Base-by-base conservation (phyloP, 129 eudicot species). In the Rutidosis leptorrhynchoides region DNA sequence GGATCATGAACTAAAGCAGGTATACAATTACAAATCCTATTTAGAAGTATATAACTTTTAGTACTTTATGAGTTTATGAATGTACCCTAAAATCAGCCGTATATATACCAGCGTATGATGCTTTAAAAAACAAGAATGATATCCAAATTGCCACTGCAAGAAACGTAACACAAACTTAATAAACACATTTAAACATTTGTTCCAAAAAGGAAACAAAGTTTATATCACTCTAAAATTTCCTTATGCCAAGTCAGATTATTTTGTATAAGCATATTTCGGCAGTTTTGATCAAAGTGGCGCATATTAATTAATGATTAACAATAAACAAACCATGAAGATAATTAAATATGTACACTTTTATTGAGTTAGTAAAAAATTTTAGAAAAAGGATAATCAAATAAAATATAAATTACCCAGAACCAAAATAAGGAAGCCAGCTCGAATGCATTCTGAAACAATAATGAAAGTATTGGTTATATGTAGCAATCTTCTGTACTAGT, bases 341-440 rank as follows among this genome's bases (percentile, higher is more conserved):
- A 24, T 40, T 7, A 14, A 65, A n/a, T 27, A 33, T 61, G 17
- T 5, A 43, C 19, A 26, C 2, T 23, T 57, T 12, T 25, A 12
- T 20, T 0, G 15, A 54, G 30, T 12, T 40, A 1, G 5, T 40
- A 12, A 40, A 40, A 2, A 8, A 29, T 29, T 5, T 23, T 7
- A 5, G 40, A 48, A 11, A 45, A 37, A 3, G 30, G 2, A 14
- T 7, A 58, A 70, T 61, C 25, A 28, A 33, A 63, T 63, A 33
- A 48, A 16, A 22, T n/a, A 53, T 72, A 46, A 49, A 42, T 57
- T 89, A 89, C 96, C 96, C 96, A 89, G 77, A 82, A 85, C 96
- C 96, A 89, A 69, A 86, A 89, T 73, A 83, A 83, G 0, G 96
- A 89, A 49, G 90, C 96, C 72, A 89, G 74, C 83, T 89, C 90